A percentile compares a stretch with the other conserved stretches of the same genome.
Evolutionary conservation across 2,329 filamentous ascomycete species (phyloP).

Genomic region (Aspergillus nomiae): DNA sequence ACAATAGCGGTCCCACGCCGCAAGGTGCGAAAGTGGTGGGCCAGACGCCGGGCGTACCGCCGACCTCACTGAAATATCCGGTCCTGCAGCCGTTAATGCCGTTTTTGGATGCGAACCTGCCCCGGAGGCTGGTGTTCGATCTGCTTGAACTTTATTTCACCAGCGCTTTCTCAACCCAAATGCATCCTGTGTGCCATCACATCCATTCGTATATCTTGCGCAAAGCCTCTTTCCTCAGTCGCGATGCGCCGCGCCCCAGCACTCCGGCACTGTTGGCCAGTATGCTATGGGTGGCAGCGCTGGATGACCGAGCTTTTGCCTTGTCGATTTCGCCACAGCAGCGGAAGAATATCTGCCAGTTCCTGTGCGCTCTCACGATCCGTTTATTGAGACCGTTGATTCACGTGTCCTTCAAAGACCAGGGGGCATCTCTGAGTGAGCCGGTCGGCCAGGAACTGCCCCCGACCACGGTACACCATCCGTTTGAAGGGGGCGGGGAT

Average conservation of each 20-base stretch:
- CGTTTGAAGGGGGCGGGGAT: conserved; percentile 60
- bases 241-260: conserved; percentile 75
- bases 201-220: conserved; percentile 87
- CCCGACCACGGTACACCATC: conserved; percentile 63
- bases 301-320: conserved; percentile 86
- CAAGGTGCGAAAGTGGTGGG: conserved; percentile 59
- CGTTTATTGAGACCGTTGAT: conserved; percentile 82
- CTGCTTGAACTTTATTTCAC: conserved; percentile 88
- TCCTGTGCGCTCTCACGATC: conserved; percentile 82
- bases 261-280: conserved; percentile 85
- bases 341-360: conserved; percentile 82
- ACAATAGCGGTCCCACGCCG: conserved; percentile 47
- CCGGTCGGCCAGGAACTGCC: conserved; percentile 74
- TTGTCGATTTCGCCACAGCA: conserved; percentile 81
- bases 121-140: conserved; percentile 79
- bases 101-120: conserved; percentile 76
- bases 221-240: conserved; percentile 81
- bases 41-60: conserved; percentile 44
- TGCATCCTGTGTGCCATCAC: conserved; percentile 89
- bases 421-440: conserved; percentile 45
- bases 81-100: conserved; percentile 81
- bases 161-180: conserved; percentile 81
- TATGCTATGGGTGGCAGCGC: conserved; percentile 96
- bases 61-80: conserved; percentile 67
- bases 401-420: conserved; percentile 64